Evolutionary conservation across 1,139 yeast species (phyloP).

Genomic region (Meyerozyma sp.): DNA sequence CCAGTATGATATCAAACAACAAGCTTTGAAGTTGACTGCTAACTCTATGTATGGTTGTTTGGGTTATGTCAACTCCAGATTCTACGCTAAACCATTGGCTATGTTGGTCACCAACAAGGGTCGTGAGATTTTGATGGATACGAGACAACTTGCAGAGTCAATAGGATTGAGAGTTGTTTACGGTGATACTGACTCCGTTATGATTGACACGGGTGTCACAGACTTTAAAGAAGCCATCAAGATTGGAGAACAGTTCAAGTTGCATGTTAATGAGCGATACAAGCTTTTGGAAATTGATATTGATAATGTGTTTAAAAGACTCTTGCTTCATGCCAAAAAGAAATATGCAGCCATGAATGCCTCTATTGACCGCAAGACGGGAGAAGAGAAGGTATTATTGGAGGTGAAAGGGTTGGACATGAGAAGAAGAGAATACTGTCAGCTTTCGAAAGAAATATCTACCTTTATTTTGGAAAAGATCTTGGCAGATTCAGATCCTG

Average conservation of each 20-base stretch:
- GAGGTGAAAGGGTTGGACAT: conserved; percentile 97
- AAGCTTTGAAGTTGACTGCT: conserved; percentile 93
- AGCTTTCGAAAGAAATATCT: conserved; percentile 83
- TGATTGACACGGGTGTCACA: conserved; percentile 88
- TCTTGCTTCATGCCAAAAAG: conserved; percentile 91
- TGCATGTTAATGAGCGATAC: conserved; percentile 83
- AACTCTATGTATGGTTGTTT: conserved; percentile 99
- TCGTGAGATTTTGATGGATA: conserved; percentile 89
- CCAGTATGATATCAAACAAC: conserved; percentile 93
- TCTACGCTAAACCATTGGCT: conserved; percentile 94
- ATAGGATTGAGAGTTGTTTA: conserved; percentile 82
- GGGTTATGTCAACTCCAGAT: conserved; percentile 87
- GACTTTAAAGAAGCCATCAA: conserved; percentile 67
- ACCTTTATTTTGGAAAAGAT: conserved; percentile 68
- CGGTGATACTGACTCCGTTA: conserved; percentile 99
- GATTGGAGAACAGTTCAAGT: conserved; percentile 82
- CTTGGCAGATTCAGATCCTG: conserved; percentile 72
- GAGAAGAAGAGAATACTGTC: conserved; percentile 96
- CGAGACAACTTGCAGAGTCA: conserved; percentile 87
- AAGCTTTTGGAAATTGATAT: conserved; percentile 86
- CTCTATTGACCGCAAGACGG: conserved; percentile 42
- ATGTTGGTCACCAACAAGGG: conserved; percentile 95
- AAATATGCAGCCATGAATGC: conserved; percentile 91
- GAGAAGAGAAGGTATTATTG: conserved; percentile 48
- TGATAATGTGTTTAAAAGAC: conserved; percentile 84